phyloP scores from a whole-genome alignment of 371 early-diverging fungal species.

The Rhizomucor miehei region DNA sequence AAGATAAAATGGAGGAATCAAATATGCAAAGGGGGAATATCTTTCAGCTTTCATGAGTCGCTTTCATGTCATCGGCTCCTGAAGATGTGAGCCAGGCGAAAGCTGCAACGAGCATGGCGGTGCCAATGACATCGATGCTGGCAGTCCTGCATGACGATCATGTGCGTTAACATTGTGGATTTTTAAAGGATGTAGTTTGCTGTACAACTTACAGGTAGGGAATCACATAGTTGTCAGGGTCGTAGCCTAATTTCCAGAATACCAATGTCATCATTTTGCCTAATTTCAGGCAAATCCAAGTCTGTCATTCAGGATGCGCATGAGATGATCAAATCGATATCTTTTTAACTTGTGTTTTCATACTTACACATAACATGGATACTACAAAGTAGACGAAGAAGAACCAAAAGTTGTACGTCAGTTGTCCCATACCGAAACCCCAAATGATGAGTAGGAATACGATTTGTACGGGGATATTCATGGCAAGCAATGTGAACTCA shows the following conservation, averaged over 20 bases:
- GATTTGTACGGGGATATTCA: conserved; percentile 73
- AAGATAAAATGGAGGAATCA: too few relatives aligned
- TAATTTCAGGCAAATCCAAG: conserved; percentile 41
- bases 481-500: conserved; percentile 58
- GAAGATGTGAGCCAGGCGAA: conserved; percentile 34
- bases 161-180: conserved; percentile 3
- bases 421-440: conserved; percentile 51
- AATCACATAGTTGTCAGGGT: conserved; percentile 81
- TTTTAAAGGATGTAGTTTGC: too few relatives aligned
- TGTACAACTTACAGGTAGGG: conserved; percentile 62
- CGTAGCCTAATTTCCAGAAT: conserved; percentile 70
- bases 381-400: conserved; percentile 37
- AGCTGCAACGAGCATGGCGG: conserved; percentile 44
- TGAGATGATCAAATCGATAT: neutral
- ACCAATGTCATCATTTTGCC: conserved; percentile 50
- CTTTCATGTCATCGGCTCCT: conserved; percentile 33
- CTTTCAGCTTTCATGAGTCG: neutral
- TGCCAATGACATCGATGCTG: conserved; percentile 55
- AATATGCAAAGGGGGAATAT: too few relatives aligned
- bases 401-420: conserved; percentile 40
- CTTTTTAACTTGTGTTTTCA: neutral
- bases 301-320: conserved; percentile 15
- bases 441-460: conserved; percentile 63
- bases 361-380: conserved; percentile 42
- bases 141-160: conserved; percentile 42